Evolutionary conservation across 192 early-diverging fungal species (phyloP), one percentile per base, ranked within the genome.

Genomic region (Gonapodya sp.): DNA sequence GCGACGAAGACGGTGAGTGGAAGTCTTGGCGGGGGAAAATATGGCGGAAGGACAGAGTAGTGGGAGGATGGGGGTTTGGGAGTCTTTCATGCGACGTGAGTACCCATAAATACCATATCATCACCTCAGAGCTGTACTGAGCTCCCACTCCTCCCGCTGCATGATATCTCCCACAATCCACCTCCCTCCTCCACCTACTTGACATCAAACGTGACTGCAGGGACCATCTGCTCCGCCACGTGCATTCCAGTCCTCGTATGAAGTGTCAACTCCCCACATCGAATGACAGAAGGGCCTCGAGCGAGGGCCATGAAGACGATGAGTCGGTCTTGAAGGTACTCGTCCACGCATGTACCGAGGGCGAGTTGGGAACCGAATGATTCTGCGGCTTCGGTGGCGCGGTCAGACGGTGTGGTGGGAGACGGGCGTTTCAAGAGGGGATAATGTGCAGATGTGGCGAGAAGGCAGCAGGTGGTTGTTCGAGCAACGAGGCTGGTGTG

Each of bases 281-380:
- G 75, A 2, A 32, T 32, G 18, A 16, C 34, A 2, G 30, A 32
- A 2, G 2, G 8, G 18, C 75, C 75, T 33, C 34, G 8, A 2
- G 75, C 75, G 8, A 77, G 75, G 30, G 75, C 34, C 30, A 34
- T 34, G 2, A 77, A 77, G 34, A 77, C 34, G 2, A 77, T 34
- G 75, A 77, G 75, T 33, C 34, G 75, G 75, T 77, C 75, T 34
- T 77, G 75, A 34, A 77, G 75, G 31, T 77, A 77, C 75, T 77
- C 75, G 75, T 77, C 75, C 75, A 77, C 75, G 75, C 75, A 77
- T 8, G 30, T 34, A 16, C 75, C 75, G 8, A 24, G 8, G 8
- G 8, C 8, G 46, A 64, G 8, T 24, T 64, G 46, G 24, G 8
- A 8, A 24, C 8, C 46, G 24, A 64, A 24, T 8, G 46, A 64